Percentiles rank a stretch among this genome's conserved stretches.
Conservation (phyloP, 176 grass and related monocot genomes). For the Eremochloa ophiuroides region DNA sequence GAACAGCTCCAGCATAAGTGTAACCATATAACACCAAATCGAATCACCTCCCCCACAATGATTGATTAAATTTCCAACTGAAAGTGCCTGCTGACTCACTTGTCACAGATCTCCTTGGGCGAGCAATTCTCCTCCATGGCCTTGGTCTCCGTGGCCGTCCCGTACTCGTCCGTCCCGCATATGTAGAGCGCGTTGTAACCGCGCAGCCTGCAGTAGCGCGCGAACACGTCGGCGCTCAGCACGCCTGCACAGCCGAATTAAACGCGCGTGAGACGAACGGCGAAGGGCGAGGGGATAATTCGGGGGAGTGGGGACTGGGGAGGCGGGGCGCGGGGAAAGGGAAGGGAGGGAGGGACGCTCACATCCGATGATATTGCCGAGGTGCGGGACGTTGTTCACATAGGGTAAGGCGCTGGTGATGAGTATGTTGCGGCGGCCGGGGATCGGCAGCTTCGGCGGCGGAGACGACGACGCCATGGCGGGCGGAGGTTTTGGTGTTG, state of each 20-base stretch:
- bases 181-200: conserved; percentile 78
- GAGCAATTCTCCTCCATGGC: conserved; percentile 85
- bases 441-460: conserved; percentile 52
- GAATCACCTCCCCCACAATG: not conserved
- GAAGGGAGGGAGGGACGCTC: conserved; percentile 3
- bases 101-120: conserved; percentile 71
- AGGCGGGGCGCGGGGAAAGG: not conserved
- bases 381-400: conserved; percentile 81
- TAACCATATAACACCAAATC: not conserved
- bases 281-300: not conserved
- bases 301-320: not conserved
- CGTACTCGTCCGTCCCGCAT: conserved; percentile 91
- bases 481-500: not conserved
- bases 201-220: conserved; percentile 70
- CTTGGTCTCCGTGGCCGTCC: conserved; percentile 86
- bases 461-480: conserved; percentile 25
- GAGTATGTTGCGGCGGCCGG: conserved; percentile 63
- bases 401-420: conserved; percentile 76
- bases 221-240: conserved; percentile 80
- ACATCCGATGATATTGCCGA: conserved; percentile 81
- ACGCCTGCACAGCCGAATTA: conserved; percentile 32
- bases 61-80: not conserved
- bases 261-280: not conserved
- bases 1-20: not conserved
- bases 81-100: conserved; percentile 27